phyloP scores from a whole-genome alignment of 371 early-diverging fungal species.

The Blastocladiella emersonii region DNA sequence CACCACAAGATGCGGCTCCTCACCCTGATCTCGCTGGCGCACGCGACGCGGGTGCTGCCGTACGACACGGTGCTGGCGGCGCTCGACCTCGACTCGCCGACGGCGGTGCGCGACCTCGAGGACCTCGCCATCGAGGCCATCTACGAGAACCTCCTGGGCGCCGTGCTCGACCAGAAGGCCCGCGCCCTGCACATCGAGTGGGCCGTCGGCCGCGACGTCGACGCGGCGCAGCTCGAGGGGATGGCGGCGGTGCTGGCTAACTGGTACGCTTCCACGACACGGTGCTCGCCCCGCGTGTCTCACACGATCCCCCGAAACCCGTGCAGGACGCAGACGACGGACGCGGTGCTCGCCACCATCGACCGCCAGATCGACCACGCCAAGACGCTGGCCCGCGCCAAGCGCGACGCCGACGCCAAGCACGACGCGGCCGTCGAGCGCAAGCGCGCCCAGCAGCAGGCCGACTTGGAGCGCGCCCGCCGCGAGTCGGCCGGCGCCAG shows the following conservation, averaged over 20 bases:
- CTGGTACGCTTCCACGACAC: constrained; percentile 30
- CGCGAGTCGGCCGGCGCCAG: too few species aligned
- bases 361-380: not conserved
- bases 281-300: too few species aligned
- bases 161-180: constrained; percentile 65
- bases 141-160: constrained; percentile 56
- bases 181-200: constrained; percentile 58
- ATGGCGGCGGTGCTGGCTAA: constrained; percentile 35
- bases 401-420: too few species aligned
- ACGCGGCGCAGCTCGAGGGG: constrained; percentile 41
- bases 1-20: constrained; percentile 40
- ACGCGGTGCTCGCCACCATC: not conserved
- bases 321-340: not conserved
- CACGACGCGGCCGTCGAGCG: too few species aligned
- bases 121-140: constrained; percentile 75
- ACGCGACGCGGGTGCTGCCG: constrained; percentile 13
- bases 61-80: constrained; percentile 48
- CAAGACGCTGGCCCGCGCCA: not conserved
- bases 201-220: constrained; percentile 68
- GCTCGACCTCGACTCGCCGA: constrained; percentile 32
- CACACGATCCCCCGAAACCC: too few species aligned
- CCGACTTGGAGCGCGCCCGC: too few species aligned
- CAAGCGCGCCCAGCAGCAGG: too few species aligned
- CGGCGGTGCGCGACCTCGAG: constrained; percentile 63
- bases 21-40: not conserved